Base-by-base conservation (phyloP, 2,329 filamentous ascomycete species). In the Diplodia intermedia region DNA sequence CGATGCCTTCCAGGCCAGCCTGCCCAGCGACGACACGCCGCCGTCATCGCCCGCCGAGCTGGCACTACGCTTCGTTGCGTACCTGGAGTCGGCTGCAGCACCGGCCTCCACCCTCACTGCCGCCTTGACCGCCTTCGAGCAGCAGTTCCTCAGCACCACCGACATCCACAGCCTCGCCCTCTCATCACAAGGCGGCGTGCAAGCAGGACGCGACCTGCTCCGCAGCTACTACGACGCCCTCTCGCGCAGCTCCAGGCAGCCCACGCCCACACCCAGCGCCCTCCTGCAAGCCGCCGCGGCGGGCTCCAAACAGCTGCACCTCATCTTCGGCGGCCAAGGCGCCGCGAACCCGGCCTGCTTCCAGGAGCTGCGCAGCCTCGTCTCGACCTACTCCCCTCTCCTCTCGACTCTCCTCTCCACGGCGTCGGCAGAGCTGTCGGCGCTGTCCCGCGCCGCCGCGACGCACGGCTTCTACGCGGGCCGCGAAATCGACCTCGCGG, bases 241-340 rank as follows among this genome's bases (percentile, higher is more conserved):
- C 15, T 31, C 26, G 1, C 40, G 9, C 56, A 49, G 56, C 40
- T 47, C 38, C 38, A 49, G 1, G 18, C 5, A 33, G 7, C 56
- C 75, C 2, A 75, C 78, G 4, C 77, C 26, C 1, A 14, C 11
- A 4, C 36, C 38, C 15, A 61, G 56, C 26, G 56, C 38, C 1
- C 56, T 61, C 1, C 23, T 47, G 4, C 2, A 33, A 38, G 20
- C 56, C 6, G 8, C 12, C 3, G 4, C 23, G 6, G 12, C 33
- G 14, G 14, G 31, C 43, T 11, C 23, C 23, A 26, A 14, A 11
- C 31, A 26, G 5, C 33, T 18, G 11, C 26, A 26, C 36, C 36
- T 61, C 31, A 15, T 60, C 3, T 60, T 60, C 20, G 55, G 55
- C 55, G 55, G 55, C 4, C 55, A 60, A 7, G 55, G 55, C 12